Percentiles rank a stretch among this genome's conserved stretches.
Conservation (phyloP, 441 rosid genomes). For the Arabidopsis hybrid region DNA sequence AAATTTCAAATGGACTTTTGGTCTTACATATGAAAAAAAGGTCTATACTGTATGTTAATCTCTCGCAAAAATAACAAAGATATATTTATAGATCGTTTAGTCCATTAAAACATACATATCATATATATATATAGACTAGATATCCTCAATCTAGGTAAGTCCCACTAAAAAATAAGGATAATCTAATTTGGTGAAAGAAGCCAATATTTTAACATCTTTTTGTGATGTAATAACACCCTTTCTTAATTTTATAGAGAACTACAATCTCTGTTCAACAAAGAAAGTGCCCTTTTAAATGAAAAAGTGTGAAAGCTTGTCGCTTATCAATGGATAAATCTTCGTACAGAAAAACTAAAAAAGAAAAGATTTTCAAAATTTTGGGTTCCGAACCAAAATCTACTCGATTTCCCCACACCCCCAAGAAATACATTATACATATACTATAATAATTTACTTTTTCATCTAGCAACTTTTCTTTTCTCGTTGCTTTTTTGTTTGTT, state of each 20-base stretch:
- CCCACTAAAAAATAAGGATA: neutral
- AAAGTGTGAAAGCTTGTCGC: slow-evolving; percentile 43
- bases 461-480: slow-evolving; percentile 10
- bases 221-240: slow-evolving; percentile 26
- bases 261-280: slow-evolving; percentile 42
- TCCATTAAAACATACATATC: neutral
- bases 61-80: neutral
- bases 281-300: slow-evolving; percentile 45
- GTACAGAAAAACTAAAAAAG: neutral
- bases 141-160: neutral
- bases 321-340: slow-evolving; percentile 31
- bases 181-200: slow-evolving; percentile 10
- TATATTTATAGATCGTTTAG: neutral
- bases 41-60: neutral
- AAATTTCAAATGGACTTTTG: neutral
- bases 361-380: slow-evolving; percentile 32
- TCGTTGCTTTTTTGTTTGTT: slow-evolving; percentile 12
- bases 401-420: slow-evolving; percentile 45
- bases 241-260: slow-evolving; percentile 31
- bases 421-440: neutral
- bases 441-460: neutral
- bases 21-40: neutral
- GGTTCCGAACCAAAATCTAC: slow-evolving; percentile 56
- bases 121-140: neutral
- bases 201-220: slow-evolving; percentile 1